phyloP scores from a whole-genome alignment of 2,329 filamentous ascomycete genomes.

The Thermothelomyces thermophilus region DNA sequence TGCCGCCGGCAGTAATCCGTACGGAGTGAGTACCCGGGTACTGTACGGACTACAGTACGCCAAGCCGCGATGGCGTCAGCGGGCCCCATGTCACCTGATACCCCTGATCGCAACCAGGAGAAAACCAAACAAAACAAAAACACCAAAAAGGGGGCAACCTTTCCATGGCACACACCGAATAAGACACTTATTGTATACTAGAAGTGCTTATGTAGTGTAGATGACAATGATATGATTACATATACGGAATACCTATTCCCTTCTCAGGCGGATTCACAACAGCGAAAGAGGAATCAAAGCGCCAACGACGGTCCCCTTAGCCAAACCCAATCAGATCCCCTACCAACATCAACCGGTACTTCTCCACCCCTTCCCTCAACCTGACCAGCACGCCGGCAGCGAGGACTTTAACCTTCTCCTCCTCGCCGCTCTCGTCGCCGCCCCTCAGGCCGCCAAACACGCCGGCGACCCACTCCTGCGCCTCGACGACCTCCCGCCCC shows the following conservation, averaged over 20 bases:
- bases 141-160: not conserved
- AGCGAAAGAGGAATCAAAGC: too few species aligned
- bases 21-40: too few species aligned
- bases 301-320: not conserved
- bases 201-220: too few species aligned
- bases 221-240: too few species aligned
- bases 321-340: slow-evolving; percentile 52
- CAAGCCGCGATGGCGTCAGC: slow-evolving; percentile 18
- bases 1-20: not conserved
- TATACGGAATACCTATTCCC: too few species aligned
- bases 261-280: too few species aligned
- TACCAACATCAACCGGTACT: slow-evolving; percentile 69
- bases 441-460: slow-evolving; percentile 61
- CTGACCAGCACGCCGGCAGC: slow-evolving; percentile 72
- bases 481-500: slow-evolving; percentile 73
- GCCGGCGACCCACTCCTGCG: slow-evolving; percentile 73
- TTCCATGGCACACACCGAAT: too few species aligned
- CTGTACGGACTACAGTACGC: too few species aligned
- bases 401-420: slow-evolving; percentile 71
- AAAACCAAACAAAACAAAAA: not conserved
- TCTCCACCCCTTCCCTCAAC: slow-evolving; percentile 73
- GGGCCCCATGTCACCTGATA: slow-evolving; percentile 15
- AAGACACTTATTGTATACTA: too few species aligned
- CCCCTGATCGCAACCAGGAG: slow-evolving; percentile 13
- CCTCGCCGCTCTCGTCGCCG: slow-evolving; percentile 53